A percentile compares a stretch with the other conserved stretches of the same genome.
phyloP scores from a whole-genome alignment of 768 basidiomycete genomes.

The Psilocybe subaeruginosa region DNA sequence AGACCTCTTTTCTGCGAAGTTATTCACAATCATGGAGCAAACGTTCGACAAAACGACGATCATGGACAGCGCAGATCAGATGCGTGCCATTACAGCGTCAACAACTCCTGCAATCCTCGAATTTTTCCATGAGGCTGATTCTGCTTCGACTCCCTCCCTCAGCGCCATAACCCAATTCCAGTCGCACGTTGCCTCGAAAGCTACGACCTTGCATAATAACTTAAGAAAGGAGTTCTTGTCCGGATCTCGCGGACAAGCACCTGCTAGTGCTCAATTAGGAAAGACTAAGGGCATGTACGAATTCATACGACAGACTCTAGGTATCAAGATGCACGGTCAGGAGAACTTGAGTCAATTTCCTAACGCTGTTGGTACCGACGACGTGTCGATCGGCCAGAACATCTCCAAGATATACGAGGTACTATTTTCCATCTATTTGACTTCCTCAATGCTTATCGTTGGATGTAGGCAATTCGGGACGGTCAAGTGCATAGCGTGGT shows the following conservation, averaged over 20 bases:
- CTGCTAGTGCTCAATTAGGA: slow-evolving; percentile 65
- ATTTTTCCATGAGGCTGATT: slow-evolving; percentile 46
- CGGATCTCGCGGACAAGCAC: slow-evolving; percentile 60
- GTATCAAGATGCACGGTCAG: slow-evolving; percentile 74
- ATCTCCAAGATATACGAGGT: slow-evolving; percentile 77
- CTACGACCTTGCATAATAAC: slow-evolving; percentile 45
- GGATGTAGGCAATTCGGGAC: slow-evolving; percentile 60
- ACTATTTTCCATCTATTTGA: slow-evolving; percentile 17
- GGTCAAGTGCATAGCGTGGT: slow-evolving; percentile 66
- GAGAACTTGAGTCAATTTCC: slow-evolving; percentile 59
- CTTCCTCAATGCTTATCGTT: background rate
- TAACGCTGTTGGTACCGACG: slow-evolving; percentile 47
- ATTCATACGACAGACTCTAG: slow-evolving; percentile 66
- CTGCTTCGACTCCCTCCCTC: slow-evolving; percentile 24
- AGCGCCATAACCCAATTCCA: slow-evolving; percentile 53
- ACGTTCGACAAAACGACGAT: slow-evolving; percentile 67
- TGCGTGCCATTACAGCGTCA: slow-evolving; percentile 64
- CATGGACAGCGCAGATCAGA: slow-evolving; percentile 72
- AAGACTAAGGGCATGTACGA: slow-evolving; percentile 70
- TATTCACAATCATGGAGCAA: slow-evolving; percentile 46
- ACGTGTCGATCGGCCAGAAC: slow-evolving; percentile 70
- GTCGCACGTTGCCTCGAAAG: slow-evolving; percentile 47
- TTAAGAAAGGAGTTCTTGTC: slow-evolving; percentile 59
- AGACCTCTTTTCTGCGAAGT: slow-evolving; percentile 30
- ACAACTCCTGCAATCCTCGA: slow-evolving; percentile 52